phyloP scores from a whole-genome alignment of 257 asterid genomes.

The Primulina tabacum region DNA sequence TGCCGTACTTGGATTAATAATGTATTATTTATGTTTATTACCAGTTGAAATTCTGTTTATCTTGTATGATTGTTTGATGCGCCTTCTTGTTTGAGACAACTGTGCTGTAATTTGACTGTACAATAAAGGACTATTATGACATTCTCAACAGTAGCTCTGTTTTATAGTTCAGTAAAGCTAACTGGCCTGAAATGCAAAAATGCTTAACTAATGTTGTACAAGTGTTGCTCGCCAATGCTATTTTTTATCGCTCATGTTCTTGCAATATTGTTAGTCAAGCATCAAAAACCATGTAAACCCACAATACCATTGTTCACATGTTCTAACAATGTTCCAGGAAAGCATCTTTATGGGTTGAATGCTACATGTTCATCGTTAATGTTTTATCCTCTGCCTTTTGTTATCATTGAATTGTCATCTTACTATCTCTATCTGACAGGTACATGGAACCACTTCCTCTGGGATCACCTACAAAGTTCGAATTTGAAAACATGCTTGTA shows the following conservation, averaged over 20 bases:
- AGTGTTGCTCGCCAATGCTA: neutral
- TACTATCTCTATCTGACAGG: constrained; percentile 41
- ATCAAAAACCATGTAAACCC: neutral
- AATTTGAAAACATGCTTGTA: constrained; percentile 79
- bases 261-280: too few relatives aligned
- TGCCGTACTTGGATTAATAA: neutral
- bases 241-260: neutral
- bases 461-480: constrained; percentile 73
- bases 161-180: neutral
- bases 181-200: neutral
- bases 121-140: neutral
- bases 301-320: neutral
- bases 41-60: constrained; percentile 1
- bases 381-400: constrained; percentile 16
- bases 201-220: neutral
- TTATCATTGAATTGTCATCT: constrained; percentile 8
- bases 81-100: neutral
- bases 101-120: neutral
- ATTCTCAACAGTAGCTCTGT: neutral
- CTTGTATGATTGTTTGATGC: neutral
- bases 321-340: neutral
- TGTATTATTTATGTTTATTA: neutral
- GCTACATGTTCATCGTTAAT: too few relatives aligned
- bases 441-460: constrained; percentile 86
- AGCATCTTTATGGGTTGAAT: neutral